Percentiles rank a stretch among this genome's conserved stretches.
These are phyloP conservation scores for Wakefieldia striispora DNA, from an alignment of 768 basidiomycete species.

Conservation along the genomic window DNA sequence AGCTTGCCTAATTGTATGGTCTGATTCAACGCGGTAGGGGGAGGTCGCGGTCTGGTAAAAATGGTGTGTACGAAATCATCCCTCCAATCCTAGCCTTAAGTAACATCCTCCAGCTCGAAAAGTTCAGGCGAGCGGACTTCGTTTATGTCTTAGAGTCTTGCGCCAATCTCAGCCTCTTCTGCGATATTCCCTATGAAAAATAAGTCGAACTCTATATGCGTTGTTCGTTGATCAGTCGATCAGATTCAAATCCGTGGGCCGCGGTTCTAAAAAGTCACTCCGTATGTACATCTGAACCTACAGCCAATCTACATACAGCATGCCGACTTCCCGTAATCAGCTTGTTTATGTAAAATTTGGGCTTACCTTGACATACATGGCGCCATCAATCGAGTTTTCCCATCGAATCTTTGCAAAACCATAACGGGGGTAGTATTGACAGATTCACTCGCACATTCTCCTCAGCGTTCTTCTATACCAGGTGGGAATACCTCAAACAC, in stretches of 20 bases:
- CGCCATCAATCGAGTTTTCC: slow-evolving; percentile 7
- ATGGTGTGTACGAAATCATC: slow-evolving; percentile 58
- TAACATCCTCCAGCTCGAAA: slow-evolving; percentile 64
- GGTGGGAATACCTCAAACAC: no score
- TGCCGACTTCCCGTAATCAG: no score
- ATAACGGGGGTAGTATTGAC: slow-evolving; percentile 8
- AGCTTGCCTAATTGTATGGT: slow-evolving; percentile 92
- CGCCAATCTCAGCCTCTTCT: slow-evolving; percentile 94
- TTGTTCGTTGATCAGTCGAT: no score
- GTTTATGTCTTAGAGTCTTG: slow-evolving; percentile 94
- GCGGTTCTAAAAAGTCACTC: no score
- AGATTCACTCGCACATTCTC: slow-evolving; percentile 17
- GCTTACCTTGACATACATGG: no score
- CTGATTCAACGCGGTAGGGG: slow-evolving; percentile 98
- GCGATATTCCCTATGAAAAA: slow-evolving; percentile 97
- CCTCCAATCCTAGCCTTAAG: neutral
- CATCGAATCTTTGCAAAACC: slow-evolving; percentile 18
- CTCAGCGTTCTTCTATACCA: no score
- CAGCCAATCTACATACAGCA: no score
- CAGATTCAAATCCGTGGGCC: no score
- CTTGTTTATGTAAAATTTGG: no score
- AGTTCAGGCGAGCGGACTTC: slow-evolving; percentile 98
- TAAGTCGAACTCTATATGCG: slow-evolving; percentile 98
- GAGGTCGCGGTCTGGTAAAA: slow-evolving; percentile 86
- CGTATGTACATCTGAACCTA: no score